These are phyloP conservation scores for Amaranthus tricolor DNA, from an alignment of 179 eudicot genomes.

Conservation along the genomic window DNA sequence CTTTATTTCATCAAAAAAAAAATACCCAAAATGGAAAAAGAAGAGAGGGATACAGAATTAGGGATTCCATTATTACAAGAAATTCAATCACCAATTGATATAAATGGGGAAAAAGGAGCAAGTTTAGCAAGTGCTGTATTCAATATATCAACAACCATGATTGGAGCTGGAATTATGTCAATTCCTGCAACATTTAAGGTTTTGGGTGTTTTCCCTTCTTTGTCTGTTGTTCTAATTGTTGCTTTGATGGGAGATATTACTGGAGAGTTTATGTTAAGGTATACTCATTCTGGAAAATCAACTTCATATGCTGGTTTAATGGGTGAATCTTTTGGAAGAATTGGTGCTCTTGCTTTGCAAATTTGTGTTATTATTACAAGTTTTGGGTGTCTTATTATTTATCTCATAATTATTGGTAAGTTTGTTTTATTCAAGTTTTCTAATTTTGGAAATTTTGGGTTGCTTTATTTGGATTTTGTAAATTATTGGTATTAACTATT, in stretches of 20 bases:
- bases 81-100: conserved; percentile 12
- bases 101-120: conserved; percentile 28
- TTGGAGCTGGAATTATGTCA: conserved; percentile 97
- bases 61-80: conserved; percentile 4
- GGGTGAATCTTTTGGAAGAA: conserved; percentile 85
- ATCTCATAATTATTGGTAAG: conserved; percentile 83
- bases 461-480: neutral
- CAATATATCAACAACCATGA: conserved; percentile 84
- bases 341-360: conserved; percentile 72
- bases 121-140: conserved; percentile 77
- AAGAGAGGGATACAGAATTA: neutral
- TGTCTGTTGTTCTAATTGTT: conserved; percentile 46
- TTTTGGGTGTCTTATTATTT: conserved; percentile 74
- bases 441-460: neutral
- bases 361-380: conserved; percentile 73
- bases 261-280: conserved; percentile 63
- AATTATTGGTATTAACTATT: neutral
- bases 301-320: conserved; percentile 75
- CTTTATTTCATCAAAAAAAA: neutral
- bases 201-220: conserved; percentile 77
- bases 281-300: conserved; percentile 54
- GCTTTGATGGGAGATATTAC: conserved; percentile 64
- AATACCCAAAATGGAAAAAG: neutral
- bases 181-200: conserved; percentile 93
- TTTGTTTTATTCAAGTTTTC: neutral